A percentile compares a stretch with the other conserved stretches of the same genome.
phyloP scores from a whole-genome alignment of 306 rosid genomes.

The Cucurbita maxima region DNA sequence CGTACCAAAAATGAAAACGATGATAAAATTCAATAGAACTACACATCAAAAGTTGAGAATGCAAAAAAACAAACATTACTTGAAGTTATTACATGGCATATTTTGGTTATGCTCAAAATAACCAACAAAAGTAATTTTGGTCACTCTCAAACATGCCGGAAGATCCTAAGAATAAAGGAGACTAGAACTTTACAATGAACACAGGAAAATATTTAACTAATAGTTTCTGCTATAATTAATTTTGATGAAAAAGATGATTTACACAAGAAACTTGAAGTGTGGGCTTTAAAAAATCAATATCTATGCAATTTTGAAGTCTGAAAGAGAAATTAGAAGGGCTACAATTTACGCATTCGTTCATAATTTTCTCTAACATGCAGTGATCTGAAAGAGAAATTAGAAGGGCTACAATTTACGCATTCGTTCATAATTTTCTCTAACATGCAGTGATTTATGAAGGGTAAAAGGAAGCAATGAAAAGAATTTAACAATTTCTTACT shows the following conservation, averaged over 20 bases:
- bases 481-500: slow-evolving; percentile 28
- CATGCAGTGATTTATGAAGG: background rate
- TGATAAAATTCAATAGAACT: background rate
- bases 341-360: too few species aligned
- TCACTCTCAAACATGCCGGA: too few species aligned
- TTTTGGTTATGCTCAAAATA: too few species aligned
- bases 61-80: background rate
- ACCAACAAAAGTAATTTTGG: too few species aligned
- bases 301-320: background rate
- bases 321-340: background rate
- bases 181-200: background rate
- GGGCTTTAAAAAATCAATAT: background rate
- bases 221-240: background rate
- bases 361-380: too few species aligned
- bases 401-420: background rate
- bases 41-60: background rate
- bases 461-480: background rate
- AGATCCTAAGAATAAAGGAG: background rate
- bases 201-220: background rate
- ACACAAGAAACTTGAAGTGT: background rate
- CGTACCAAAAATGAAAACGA: background rate
- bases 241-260: background rate
- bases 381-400: too few species aligned
- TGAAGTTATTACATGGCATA: background rate
- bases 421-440: background rate